phyloP scores from a whole-genome alignment of 352 stramenopile genomes.

The Globisporangium cylindrosporum region DNA sequence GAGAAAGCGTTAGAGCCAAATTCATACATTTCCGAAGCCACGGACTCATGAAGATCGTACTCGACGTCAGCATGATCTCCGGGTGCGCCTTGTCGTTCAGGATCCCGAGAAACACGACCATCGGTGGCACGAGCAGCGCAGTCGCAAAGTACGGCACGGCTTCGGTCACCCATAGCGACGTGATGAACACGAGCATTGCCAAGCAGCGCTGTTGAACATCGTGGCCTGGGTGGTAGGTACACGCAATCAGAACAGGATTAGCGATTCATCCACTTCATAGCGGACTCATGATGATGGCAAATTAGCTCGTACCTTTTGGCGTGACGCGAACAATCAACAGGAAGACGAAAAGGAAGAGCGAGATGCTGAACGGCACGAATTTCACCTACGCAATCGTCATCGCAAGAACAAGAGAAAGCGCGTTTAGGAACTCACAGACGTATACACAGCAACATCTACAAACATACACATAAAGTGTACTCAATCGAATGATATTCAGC shows the following conservation, averaged over 20 bases:
- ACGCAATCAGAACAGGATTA: not conserved
- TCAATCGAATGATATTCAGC: conserved; percentile 5
- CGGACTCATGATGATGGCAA: too few species aligned
- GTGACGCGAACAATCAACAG: conserved; percentile 73
- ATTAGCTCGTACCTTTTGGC: conserved; percentile 46
- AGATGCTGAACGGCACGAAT: conserved; percentile 68
- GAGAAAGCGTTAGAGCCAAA: not conserved
- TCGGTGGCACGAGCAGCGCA: conserved; percentile 81
- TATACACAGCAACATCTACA: not conserved
- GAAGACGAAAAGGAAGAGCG: conserved; percentile 68
- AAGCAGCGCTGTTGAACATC: conserved; percentile 84
- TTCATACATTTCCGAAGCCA: not conserved
- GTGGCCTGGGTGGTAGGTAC: conserved; percentile 31
- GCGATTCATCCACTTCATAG: too few species aligned
- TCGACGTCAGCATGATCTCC: conserved; percentile 60
- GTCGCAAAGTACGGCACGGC: conserved; percentile 91
- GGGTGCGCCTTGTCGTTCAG: conserved; percentile 84
- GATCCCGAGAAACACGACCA: conserved; percentile 89
- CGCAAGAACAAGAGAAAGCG: not conserved
- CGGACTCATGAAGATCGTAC: conserved; percentile 29
- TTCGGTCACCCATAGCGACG: conserved; percentile 89
- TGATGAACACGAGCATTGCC: conserved; percentile 89
- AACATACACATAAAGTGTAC: not conserved
- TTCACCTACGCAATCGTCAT: conserved; percentile 52
- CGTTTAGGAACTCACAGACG: not conserved